Percentiles rank a stretch among this genome's conserved stretches.
These are phyloP conservation scores for Apiospora arundinis DNA, from an alignment of 2,329 filamentous ascomycete species.

Conservation along the genomic window DNA sequence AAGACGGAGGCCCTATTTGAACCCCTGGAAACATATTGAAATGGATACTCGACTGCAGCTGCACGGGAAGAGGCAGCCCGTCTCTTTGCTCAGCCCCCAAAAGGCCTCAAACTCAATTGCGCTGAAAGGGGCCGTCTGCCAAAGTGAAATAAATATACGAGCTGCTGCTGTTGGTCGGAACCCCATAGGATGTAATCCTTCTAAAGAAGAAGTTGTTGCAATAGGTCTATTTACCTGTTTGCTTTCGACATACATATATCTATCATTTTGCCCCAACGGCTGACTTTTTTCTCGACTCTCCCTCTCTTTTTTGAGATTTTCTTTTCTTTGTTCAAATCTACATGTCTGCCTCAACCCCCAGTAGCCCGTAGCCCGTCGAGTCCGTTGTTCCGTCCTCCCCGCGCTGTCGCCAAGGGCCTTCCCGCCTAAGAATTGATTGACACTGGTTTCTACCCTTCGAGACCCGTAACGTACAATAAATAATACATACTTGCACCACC, in stretches of 20 bases:
- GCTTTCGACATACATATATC: background rate
- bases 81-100: background rate
- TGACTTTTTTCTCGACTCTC: background rate
- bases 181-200: background rate
- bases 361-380: background rate
- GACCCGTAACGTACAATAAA: background rate
- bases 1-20: background rate
- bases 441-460: background rate
- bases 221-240: background rate
- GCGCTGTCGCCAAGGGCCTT: background rate
- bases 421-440: background rate
- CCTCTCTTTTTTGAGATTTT: background rate
- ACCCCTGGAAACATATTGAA: background rate
- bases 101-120: slow-evolving; percentile 6
- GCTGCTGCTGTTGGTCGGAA: background rate
- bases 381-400: background rate
- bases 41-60: background rate
- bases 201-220: background rate
- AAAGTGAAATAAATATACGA: background rate
- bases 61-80: background rate
- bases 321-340: background rate
- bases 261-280: background rate
- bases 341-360: background rate
- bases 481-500: background rate
- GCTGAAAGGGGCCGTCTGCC: background rate